Evolutionary conservation across 345 rosid genomes (phyloP), one percentile per base, ranked within the genome.

Genomic region (Arabidopsis arenosa): DNA sequence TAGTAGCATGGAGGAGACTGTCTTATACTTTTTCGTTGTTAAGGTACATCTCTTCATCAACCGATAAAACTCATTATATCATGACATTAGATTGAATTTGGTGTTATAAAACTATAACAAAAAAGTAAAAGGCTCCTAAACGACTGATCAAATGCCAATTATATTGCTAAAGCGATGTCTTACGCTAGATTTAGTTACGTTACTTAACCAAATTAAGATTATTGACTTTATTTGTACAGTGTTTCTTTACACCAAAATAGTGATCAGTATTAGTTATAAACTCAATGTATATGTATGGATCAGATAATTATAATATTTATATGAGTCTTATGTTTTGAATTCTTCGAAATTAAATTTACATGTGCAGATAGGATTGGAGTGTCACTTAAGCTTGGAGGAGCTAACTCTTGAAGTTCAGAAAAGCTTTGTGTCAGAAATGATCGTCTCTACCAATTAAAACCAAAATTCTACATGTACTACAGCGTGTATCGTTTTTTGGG

Each of bases 1-100:
- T 83, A 92, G 90, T 77, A 90, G 89, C 83, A 87, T 90, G 97
- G 96, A 94, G 63, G 98, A 94, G 72, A 88, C 97, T 60, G 95
- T 87, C 76, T 84, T 92, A 53, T 89, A 85, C 92, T 88, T 92
- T 82, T 87, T 92, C 61, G 80, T 92, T 70, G 63, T 94, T 21
- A 89, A 94, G 98, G 98, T 92, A 89, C 63, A 53, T 52, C 68
- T 53, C 4, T 2, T 36, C 35, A 70, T 62, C 6, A 55, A 44
- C 26, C 4, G 39, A 23, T 13, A 18, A 66, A 35, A 51, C 23
- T 23, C 37, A 23, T 7, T 61, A 63, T 26, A 39, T 53, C 54
- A 72, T 49, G 59, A 72, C 9, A 73, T 41, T 32, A 53, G 11
- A 53, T 26, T 37, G 68, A 37, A 37, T 17, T 47, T 48, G 43